phyloP scores from a whole-genome alignment of 1,284 basidiomycete species.

The Tilletia horrida region DNA sequence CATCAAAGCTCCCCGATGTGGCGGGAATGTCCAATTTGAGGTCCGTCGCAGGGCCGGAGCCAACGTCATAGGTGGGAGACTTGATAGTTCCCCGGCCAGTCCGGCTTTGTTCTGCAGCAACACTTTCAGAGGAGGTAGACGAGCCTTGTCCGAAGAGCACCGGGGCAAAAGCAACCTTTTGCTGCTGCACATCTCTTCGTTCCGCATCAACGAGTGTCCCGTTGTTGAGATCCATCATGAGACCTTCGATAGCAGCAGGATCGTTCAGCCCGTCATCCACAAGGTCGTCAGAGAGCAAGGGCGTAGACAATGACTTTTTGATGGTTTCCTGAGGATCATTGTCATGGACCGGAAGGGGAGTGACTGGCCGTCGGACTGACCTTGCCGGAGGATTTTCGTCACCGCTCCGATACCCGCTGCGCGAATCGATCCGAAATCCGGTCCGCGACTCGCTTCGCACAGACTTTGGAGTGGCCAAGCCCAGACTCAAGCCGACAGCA shows the following conservation, averaged over 20 bases:
- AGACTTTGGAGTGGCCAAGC: background rate
- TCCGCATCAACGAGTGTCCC: slow-evolving; percentile 2
- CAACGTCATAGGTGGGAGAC: background rate
- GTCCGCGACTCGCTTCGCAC: background rate
- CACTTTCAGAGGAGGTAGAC: background rate
- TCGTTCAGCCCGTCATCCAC: slow-evolving; percentile 7
- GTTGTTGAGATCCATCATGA: slow-evolving; percentile 15
- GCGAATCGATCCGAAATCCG: background rate
- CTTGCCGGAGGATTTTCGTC: background rate
- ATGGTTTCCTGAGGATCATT: slow-evolving; percentile 3
- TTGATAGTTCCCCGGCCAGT: background rate
- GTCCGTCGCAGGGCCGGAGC: too few species aligned
- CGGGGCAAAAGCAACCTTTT: too few species aligned
- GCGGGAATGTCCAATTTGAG: too few species aligned
- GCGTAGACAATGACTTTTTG: background rate
- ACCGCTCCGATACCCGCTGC: slow-evolving; percentile 9
- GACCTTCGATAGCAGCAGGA: background rate
- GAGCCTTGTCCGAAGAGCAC: background rate
- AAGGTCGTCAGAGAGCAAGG: slow-evolving; percentile 8
- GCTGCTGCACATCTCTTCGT: background rate
- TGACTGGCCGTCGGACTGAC: background rate
- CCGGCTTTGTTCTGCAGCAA: background rate
- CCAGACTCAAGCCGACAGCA: slow-evolving; percentile 7
- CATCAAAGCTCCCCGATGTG: background rate
- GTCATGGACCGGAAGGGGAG: background rate